phyloP scores from a whole-genome alignment of 1,139 yeast genomes.

The Insectozyma bohioensis region DNA sequence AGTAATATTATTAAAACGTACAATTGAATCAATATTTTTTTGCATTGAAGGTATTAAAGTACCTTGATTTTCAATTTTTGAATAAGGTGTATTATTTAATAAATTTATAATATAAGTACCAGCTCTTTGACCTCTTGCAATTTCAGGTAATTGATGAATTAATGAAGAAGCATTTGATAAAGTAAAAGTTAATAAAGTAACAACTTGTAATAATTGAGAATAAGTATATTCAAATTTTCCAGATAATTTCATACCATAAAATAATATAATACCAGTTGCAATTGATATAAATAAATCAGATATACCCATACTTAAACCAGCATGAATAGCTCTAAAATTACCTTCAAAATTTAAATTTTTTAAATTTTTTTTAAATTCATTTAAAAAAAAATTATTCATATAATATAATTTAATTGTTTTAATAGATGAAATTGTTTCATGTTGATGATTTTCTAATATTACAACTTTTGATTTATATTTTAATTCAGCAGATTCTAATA shows the following conservation, averaged over 20 bases:
- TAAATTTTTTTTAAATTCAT: slow-evolving; percentile 33
- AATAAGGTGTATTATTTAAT: slow-evolving; percentile 28
- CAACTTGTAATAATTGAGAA: slow-evolving; percentile 62
- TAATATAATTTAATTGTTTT: slow-evolving; percentile 62
- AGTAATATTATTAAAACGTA: slow-evolving; percentile 41
- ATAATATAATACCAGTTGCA: slow-evolving; percentile 70
- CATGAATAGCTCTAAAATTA: slow-evolving; percentile 46
- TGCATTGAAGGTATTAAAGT: slow-evolving; percentile 15
- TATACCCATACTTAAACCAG: slow-evolving; percentile 65
- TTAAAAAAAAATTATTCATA: slow-evolving; percentile 47
- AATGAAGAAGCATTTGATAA: slow-evolving; percentile 61
- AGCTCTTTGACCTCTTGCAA: slow-evolving; percentile 75
- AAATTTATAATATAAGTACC: slow-evolving; percentile 55
- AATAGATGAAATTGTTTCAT: slow-evolving; percentile 60
- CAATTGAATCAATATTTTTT: slow-evolving; percentile 17
- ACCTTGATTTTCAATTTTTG: slow-evolving; percentile 33
- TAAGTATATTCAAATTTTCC: slow-evolving; percentile 54
- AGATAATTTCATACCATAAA: slow-evolving; percentile 73
- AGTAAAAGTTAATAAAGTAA: slow-evolving; percentile 73
- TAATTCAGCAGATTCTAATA: slow-evolving; percentile 57
- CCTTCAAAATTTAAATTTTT: slow-evolving; percentile 33
- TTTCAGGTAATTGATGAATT: slow-evolving; percentile 67
- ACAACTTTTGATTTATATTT: slow-evolving; percentile 58
- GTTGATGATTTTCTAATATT: slow-evolving; percentile 50
- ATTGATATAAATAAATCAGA: slow-evolving; percentile 53